Base-by-base conservation (phyloP, 345 rosid species). In the Brassica cretica region DNA sequence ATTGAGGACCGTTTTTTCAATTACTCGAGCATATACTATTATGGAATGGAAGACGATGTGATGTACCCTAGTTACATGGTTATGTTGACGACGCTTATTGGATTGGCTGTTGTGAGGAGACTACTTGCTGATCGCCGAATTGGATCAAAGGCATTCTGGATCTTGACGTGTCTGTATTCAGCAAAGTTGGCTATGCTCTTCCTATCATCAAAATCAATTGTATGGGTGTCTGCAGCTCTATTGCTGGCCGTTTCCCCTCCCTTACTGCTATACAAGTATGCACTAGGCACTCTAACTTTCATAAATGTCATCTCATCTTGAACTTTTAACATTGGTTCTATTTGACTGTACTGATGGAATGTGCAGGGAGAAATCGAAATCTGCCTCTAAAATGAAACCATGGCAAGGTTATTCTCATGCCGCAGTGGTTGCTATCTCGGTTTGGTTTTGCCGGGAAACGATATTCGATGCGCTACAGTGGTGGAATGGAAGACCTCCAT, bases 31-130 rank as follows among this genome's bases (percentile, higher is more conserved):
- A 84, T 91, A 77, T 93, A 93, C 86, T 88, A 87, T 76, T 91
- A 88, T 75, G 97, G 97, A 68, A 74, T 91, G 84, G 99, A 95
- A 78, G 98, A 95, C 60, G 98, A 93, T 66, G 94, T 91, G 77
- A 95, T 93, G 98, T 95, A 95, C 78, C 99, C 99, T 29, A 93
- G 97, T 86, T 93, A 93, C 86, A 90, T 95, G 98, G 94, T 93
- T 76, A 88, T 95, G 77, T 46, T 93, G 86, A 95, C 99, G 3
- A 86, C 97, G 30, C 81, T 86, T 55, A 64, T 90, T 61, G 99
- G 99, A 72, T 82, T 91, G 90, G 94, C 94, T 77, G 70, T 95
- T 73, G 93, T 90, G 61, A 88, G 96, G 82, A 90, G 90, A 83
- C 87, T 93, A 25, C 87, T 84, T 32, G 89, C 78, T 58, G 98